Evolutionary conservation across 2,329 filamentous ascomycete genomes (phyloP).

Genomic region (Cordyceps cateniannulata): DNA sequence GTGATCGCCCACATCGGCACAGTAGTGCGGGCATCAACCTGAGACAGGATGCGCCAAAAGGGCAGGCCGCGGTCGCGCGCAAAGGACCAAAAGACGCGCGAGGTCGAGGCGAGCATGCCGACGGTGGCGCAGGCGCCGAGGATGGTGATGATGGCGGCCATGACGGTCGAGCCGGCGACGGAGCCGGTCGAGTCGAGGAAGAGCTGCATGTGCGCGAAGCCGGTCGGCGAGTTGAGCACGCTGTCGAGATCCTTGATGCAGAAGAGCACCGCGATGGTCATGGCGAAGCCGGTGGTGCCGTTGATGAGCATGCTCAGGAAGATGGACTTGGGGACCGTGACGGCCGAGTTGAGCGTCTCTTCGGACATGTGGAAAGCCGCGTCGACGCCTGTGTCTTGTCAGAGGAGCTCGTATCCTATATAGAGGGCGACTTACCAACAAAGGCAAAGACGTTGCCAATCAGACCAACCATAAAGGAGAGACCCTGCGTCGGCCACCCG

Average conservation of each 20-base stretch:
- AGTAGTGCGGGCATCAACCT: slow-evolving; percentile 21
- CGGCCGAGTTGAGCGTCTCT: slow-evolving; percentile 39
- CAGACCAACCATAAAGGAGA: slow-evolving; percentile 36
- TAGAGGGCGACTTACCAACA: slow-evolving; percentile 16
- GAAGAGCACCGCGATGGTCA: slow-evolving; percentile 49
- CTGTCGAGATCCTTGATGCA: slow-evolving; percentile 39
- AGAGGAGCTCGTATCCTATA: too few relatives aligned
- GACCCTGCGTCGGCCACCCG: slow-evolving; percentile 29
- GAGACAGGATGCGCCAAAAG: slow-evolving; percentile 23
- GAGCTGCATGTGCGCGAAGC: slow-evolving; percentile 53
- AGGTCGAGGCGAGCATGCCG: slow-evolving; percentile 50
- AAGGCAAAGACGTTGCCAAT: slow-evolving; percentile 33
- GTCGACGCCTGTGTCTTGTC: slow-evolving; percentile 15
- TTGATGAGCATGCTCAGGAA: slow-evolving; percentile 44
- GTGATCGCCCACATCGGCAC: slow-evolving; percentile 24
- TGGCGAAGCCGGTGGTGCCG: slow-evolving; percentile 46
- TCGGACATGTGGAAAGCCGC: slow-evolving; percentile 24
- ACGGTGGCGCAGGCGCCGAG: slow-evolving; percentile 43
- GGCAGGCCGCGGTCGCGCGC: slow-evolving; percentile 27
- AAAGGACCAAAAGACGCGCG: slow-evolving; percentile 52
- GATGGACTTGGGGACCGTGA: slow-evolving; percentile 44
- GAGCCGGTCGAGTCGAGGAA: slow-evolving; percentile 46
- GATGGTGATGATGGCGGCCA: slow-evolving; percentile 43
- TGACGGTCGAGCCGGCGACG: slow-evolving; percentile 40
- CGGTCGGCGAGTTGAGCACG: slow-evolving; percentile 37